Conservation (phyloP, 2,329 filamentous ascomycete genomes). For the Whalleya microplaca region DNA sequence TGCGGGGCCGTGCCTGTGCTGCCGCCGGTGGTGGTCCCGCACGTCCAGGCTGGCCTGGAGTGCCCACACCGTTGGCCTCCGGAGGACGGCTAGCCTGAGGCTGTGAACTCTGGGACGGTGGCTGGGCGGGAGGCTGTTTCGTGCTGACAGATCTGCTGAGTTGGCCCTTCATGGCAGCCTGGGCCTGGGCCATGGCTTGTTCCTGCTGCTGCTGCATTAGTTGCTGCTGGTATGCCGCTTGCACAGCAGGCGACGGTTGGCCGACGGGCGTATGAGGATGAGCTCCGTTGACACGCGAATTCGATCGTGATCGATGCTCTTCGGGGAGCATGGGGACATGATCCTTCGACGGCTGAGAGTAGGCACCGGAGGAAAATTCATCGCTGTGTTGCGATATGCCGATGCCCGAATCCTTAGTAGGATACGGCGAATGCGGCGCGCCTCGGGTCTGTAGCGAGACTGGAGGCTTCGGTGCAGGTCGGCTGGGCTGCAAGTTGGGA, state of each 20-base stretch:
- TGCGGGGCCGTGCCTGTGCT: constrained; percentile 70
- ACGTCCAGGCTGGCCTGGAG: constrained; percentile 40
- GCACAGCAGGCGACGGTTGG: constrained; percentile 44
- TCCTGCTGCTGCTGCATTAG: constrained; percentile 82
- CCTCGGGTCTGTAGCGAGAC: constrained; percentile 61
- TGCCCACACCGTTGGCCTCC: constrained; percentile 34
- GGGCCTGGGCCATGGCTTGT: constrained; percentile 77
- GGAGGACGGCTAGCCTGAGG: constrained; percentile 40
- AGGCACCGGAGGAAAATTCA: constrained; percentile 53
- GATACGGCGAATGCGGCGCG: constrained; percentile 59
- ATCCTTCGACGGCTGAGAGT: constrained; percentile 54
- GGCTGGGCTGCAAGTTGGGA: constrained; percentile 72
- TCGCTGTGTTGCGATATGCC: constrained; percentile 62
- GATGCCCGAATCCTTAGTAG: constrained; percentile 65
- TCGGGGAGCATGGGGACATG: constrained; percentile 64
- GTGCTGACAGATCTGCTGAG: constrained; percentile 77
- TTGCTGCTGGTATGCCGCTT: constrained; percentile 63
- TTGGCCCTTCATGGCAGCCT: constrained; percentile 74
- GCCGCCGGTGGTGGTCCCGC: constrained; percentile 42
- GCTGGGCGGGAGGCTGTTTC: constrained; percentile 58
- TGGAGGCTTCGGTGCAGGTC: constrained; percentile 88
- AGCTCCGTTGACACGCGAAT: constrained; percentile 63
- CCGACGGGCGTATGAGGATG: constrained; percentile 54
- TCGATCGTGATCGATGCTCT: constrained; percentile 70
- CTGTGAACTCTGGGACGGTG: constrained; percentile 57